A percentile compares a stretch with the other conserved stretches of the same genome.
Evolutionary conservation across 768 basidiomycete species (phyloP).

Genomic region (Russula emetica): DNA sequence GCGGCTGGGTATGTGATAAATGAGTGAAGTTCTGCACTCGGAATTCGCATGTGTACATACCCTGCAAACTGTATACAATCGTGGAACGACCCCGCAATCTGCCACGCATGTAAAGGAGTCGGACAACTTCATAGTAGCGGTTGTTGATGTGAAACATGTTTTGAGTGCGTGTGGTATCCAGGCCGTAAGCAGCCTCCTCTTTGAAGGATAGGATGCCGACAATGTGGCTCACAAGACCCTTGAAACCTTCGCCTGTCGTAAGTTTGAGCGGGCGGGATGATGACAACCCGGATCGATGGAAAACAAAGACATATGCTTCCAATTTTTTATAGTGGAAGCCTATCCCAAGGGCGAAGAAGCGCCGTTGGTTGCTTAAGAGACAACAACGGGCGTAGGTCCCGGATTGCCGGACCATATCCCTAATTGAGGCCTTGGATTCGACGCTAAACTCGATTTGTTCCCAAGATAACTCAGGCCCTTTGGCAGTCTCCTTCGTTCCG

Average conservation of each 20-base stretch:
- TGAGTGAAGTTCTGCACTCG: neutral
- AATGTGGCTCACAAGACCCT: neutral
- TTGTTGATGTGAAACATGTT: neutral
- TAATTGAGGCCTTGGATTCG: neutral
- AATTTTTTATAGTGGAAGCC: neutral
- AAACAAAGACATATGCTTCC: neutral
- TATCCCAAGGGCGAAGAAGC: neutral
- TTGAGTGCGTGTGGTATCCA: neutral
- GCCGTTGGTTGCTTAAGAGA: neutral
- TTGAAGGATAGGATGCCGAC: conserved; percentile 1
- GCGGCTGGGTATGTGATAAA: too few relatives aligned
- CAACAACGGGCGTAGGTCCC: neutral
- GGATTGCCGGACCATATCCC: neutral
- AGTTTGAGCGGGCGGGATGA: neutral
- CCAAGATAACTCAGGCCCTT: neutral
- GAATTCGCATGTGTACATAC: neutral
- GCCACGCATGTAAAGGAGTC: neutral
- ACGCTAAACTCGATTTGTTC: neutral
- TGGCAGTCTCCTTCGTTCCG: too few relatives aligned
- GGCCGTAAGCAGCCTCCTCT: neutral
- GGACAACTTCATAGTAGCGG: neutral
- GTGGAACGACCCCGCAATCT: neutral
- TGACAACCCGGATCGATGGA: neutral
- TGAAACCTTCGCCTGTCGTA: neutral
- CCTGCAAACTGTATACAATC: neutral